Percentiles rank a stretch among this genome's conserved stretches.
These are phyloP conservation scores for Pythium myriotylum DNA, from an alignment of 352 stramenopile species.

Conservation along the genomic window DNA sequence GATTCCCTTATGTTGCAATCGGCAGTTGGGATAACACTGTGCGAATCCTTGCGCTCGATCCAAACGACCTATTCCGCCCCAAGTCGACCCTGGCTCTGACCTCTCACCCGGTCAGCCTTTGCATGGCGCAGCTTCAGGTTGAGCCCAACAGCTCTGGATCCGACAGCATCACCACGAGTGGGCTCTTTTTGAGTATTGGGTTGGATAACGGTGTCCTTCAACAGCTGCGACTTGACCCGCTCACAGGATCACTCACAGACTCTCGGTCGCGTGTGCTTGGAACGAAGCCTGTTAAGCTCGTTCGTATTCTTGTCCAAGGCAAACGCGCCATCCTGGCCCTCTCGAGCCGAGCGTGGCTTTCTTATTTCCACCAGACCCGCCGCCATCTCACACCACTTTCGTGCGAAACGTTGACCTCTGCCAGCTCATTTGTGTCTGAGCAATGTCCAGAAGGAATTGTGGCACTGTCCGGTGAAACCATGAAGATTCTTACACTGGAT, in stretches of 20 bases:
- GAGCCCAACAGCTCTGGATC: slow-evolving; percentile 53
- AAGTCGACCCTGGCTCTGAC: slow-evolving; percentile 84
- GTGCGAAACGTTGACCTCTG: slow-evolving; percentile 95
- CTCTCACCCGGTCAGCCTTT: slow-evolving; percentile 84
- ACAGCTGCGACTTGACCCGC: slow-evolving; percentile 88
- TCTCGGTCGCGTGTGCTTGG: slow-evolving; percentile 95
- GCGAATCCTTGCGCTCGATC: slow-evolving; percentile 95
- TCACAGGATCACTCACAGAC: slow-evolving; percentile 84
- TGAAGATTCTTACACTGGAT: slow-evolving; percentile 98
- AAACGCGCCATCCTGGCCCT: slow-evolving; percentile 94
- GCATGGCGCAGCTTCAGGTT: slow-evolving; percentile 77
- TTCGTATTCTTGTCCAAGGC: slow-evolving; percentile 90
- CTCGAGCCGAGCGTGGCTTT: slow-evolving; percentile 96
- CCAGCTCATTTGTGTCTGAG: slow-evolving; percentile 96
- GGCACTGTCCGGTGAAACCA: slow-evolving; percentile 93
- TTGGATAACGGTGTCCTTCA: slow-evolving; percentile 97
- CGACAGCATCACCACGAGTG: slow-evolving; percentile 61
- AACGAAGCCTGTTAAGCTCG: slow-evolving; percentile 94
- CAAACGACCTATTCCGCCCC: slow-evolving; percentile 88
- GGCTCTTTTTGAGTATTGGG: slow-evolving; percentile 85
- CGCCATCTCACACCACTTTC: slow-evolving; percentile 95
- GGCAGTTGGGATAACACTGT: slow-evolving; percentile 92
- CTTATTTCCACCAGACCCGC: slow-evolving; percentile 90
- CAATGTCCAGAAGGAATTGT: slow-evolving; percentile 97
- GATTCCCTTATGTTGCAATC: slow-evolving; percentile 96